Evolutionary conservation across 768 basidiomycete genomes (phyloP).

Genomic region (Boletales sp.): DNA sequence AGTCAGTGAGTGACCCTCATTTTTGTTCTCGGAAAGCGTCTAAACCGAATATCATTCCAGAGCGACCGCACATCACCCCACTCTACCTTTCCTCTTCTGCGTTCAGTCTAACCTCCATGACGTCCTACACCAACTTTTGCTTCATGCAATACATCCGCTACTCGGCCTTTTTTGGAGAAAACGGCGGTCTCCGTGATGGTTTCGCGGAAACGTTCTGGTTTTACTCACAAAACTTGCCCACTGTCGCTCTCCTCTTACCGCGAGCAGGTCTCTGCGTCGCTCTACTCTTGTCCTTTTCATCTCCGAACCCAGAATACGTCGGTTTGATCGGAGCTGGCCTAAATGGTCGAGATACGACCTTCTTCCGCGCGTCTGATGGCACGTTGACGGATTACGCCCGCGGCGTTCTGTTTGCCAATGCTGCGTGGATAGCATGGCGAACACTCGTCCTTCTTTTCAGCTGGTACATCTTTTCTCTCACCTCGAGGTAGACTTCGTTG

Average conservation of each 20-base stretch:
- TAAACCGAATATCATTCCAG: slow-evolving; percentile 36
- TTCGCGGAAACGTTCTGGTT: slow-evolving; percentile 84
- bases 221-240: slow-evolving; percentile 83
- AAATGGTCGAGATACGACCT: slow-evolving; percentile 63
- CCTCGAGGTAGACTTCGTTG: background rate
- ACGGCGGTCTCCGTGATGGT: slow-evolving; percentile 47
- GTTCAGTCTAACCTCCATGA: slow-evolving; percentile 69
- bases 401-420: slow-evolving; percentile 78
- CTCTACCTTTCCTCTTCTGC: slow-evolving; percentile 81
- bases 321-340: slow-evolving; percentile 47
- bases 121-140: slow-evolving; percentile 80
- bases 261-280: slow-evolving; percentile 75
- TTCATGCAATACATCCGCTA: slow-evolving; percentile 78
- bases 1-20: slow-evolving; percentile 54
- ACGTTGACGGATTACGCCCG: slow-evolving; percentile 71
- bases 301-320: slow-evolving; percentile 44
- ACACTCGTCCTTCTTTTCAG: slow-evolving; percentile 62
- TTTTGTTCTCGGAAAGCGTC: slow-evolving; percentile 14
- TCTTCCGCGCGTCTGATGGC: slow-evolving; percentile 62
- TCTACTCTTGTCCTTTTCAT: slow-evolving; percentile 63
- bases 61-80: slow-evolving; percentile 78
- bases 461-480: slow-evolving; percentile 42
- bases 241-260: slow-evolving; percentile 77
- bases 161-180: slow-evolving; percentile 59
- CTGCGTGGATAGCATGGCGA: slow-evolving; percentile 79